Percentiles rank a stretch among this genome's conserved stretches.
These are phyloP conservation scores for Grosmannia penicillata DNA, from an alignment of 2,329 filamentous ascomycete species.

Conservation along the genomic window DNA sequence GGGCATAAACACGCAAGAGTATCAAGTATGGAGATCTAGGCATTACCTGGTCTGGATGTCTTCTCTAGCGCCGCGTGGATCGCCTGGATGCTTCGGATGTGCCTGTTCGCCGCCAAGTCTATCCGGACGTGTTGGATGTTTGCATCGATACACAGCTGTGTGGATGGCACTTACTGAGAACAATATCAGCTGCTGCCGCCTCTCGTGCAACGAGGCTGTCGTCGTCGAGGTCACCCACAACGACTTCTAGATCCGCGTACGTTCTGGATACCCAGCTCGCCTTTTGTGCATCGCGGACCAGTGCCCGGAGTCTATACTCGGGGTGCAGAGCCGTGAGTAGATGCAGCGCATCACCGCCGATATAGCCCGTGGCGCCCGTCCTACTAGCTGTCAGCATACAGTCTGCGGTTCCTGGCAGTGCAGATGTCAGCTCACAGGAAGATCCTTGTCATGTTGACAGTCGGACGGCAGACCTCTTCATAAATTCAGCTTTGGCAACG, in stretches of 20 bases:
- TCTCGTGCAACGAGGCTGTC: background rate
- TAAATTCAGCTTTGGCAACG: background rate
- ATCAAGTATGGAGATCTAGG: background rate
- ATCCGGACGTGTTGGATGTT: background rate
- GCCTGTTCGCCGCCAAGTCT: background rate
- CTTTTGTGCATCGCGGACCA: background rate
- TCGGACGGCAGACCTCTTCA: background rate
- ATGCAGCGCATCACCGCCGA: background rate
- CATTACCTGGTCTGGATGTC: background rate
- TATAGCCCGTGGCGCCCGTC: conserved; percentile 1
- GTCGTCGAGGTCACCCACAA: background rate
- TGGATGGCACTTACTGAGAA: background rate
- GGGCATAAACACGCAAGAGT: background rate
- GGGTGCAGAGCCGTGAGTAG: background rate
- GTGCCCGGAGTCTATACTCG: background rate
- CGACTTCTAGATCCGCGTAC: background rate
- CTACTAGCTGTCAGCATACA: background rate
- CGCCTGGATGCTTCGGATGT: background rate
- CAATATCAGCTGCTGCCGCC: background rate
- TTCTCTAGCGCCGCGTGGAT: background rate
- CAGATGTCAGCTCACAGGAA: background rate
- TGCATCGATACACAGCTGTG: background rate
- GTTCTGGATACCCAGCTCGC: background rate
- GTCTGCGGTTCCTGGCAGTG: background rate
- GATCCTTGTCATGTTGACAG: background rate